Percentiles rank a stretch among this genome's conserved stretches.
Conservation (phyloP, 2,329 filamentous ascomycete species). For the Botryotinia narcissicola region DNA sequence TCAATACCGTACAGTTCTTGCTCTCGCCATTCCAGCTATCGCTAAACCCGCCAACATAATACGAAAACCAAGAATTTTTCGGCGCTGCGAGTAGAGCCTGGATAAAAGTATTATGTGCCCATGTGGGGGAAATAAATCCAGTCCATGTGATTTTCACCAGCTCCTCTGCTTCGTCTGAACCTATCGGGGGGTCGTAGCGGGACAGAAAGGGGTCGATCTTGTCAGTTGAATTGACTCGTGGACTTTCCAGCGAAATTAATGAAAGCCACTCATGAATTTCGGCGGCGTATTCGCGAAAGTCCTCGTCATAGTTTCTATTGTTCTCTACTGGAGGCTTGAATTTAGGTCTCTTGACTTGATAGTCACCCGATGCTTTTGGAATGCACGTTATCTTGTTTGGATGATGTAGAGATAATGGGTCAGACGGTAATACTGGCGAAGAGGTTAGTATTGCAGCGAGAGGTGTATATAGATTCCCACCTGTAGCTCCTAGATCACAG, state of each 20-base stretch:
- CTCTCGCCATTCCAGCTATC: constrained; percentile 45
- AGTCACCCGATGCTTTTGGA: constrained; percentile 36
- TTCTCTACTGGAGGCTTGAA: constrained; percentile 36
- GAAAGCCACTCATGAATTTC: constrained; percentile 74
- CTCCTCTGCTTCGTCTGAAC: constrained; percentile 33
- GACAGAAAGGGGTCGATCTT: constrained; percentile 66
- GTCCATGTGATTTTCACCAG: constrained; percentile 56
- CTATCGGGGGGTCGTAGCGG: constrained; percentile 58
- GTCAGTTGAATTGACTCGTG: constrained; percentile 58
- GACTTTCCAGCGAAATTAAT: constrained; percentile 62
- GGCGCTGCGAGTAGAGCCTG: constrained; percentile 46
- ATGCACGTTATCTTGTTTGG: constrained; percentile 45
- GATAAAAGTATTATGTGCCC: constrained; percentile 50
- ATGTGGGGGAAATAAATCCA: constrained; percentile 55
- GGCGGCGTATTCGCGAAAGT: constrained; percentile 61
- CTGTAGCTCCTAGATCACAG: constrained; percentile 54
- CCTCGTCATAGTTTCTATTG: constrained; percentile 42
- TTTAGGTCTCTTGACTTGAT: constrained; percentile 34
- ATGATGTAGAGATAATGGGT: constrained; percentile 48
- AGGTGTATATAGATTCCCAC: constrained; percentile 40
- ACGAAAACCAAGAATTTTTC: constrained; percentile 53
- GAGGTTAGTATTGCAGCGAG: constrained; percentile 22
- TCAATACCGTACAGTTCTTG: constrained; percentile 54
- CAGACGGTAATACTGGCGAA: constrained; percentile 45
- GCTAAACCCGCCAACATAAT: constrained; percentile 53